Conservation (phyloP, 1,284 basidiomycete species). For the Tremellales sp. region DNA sequence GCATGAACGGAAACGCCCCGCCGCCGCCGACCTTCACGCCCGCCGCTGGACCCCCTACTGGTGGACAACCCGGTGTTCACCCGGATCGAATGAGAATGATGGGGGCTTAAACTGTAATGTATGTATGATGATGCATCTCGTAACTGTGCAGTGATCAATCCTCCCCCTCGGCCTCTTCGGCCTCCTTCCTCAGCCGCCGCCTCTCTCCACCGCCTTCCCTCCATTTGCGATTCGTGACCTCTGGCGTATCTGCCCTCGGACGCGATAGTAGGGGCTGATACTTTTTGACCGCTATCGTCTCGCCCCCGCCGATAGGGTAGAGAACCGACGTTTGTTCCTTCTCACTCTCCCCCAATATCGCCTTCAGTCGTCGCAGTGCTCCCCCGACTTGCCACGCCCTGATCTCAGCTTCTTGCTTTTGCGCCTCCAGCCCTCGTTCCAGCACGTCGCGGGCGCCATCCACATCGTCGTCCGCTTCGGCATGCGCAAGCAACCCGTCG, state of each 20-base stretch:
- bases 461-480: slow-evolving; percentile 13
- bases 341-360: slow-evolving; percentile 33
- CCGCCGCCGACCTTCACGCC: slow-evolving; percentile 41
- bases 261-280: slow-evolving; percentile 66
- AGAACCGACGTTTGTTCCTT: slow-evolving; percentile 36
- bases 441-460: slow-evolving; percentile 33
- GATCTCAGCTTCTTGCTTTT: slow-evolving; percentile 44
- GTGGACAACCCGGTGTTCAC: slow-evolving; percentile 59
- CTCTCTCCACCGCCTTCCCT: slow-evolving; percentile 41
- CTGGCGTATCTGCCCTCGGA: slow-evolving; percentile 64
- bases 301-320: slow-evolving; percentile 71
- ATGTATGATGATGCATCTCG: background rate
- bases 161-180: slow-evolving; percentile 1
- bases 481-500: slow-evolving; percentile 36
- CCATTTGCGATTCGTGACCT: slow-evolving; percentile 74
- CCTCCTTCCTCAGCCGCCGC: slow-evolving; percentile 3
- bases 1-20: slow-evolving; percentile 29
- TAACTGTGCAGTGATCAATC: background rate
- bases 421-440: slow-evolving; percentile 33
- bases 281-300: slow-evolving; percentile 57
- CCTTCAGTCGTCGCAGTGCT: slow-evolving; percentile 24
- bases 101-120: slow-evolving; percentile 42
- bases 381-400: slow-evolving; percentile 60
- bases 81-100: slow-evolving; percentile 84
- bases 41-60: slow-evolving; percentile 18